These are phyloP conservation scores for Platanthera guangdongensis DNA, from an alignment of 106 monocot species.

Conservation along the genomic window DNA sequence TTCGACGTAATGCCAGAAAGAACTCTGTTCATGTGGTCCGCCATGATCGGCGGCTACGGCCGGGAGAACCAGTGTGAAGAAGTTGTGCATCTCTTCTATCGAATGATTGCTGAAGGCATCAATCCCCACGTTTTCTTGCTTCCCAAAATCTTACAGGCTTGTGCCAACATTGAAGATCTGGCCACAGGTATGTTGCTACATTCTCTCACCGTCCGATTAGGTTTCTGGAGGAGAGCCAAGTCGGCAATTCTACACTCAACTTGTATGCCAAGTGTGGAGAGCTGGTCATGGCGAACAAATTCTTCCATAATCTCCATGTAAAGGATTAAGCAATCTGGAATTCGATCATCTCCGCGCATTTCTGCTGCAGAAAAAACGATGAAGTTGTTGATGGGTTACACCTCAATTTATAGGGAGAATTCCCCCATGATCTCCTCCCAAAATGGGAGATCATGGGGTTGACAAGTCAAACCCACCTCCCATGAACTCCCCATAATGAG, in stretches of 20 bases:
- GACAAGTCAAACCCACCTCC: too few relatives aligned
- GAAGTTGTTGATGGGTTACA: too few relatives aligned
- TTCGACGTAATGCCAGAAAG: slow-evolving; percentile 56
- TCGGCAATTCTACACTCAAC: slow-evolving; percentile 58
- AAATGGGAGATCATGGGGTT: too few relatives aligned
- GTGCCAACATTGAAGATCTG: slow-evolving; percentile 37
- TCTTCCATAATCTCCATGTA: slow-evolving; percentile 41
- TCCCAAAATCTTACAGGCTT: slow-evolving; percentile 71
- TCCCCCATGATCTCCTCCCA: too few relatives aligned
- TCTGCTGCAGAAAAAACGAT: slow-evolving; percentile 38
- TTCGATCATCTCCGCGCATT: slow-evolving; percentile 72
- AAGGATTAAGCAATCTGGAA: slow-evolving; percentile 71
- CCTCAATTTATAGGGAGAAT: too few relatives aligned
- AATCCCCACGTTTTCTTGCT: slow-evolving; percentile 61
- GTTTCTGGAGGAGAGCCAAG: slow-evolving; percentile 37
- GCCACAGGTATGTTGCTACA: slow-evolving; percentile 55
- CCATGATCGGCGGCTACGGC: slow-evolving; percentile 56
- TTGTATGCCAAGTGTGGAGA: slow-evolving; percentile 84
- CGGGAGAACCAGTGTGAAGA: slow-evolving; percentile 56
- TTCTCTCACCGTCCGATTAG: slow-evolving; percentile 43
- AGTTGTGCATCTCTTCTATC: slow-evolving; percentile 43
- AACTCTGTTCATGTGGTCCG: slow-evolving; percentile 68
- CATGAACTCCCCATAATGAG: too few relatives aligned
- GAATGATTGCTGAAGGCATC: slow-evolving; percentile 54
- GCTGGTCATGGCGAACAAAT: slow-evolving; percentile 25